Conservation (phyloP, 352 stramenopile genomes). For the Pythium scleroteichum region DNA sequence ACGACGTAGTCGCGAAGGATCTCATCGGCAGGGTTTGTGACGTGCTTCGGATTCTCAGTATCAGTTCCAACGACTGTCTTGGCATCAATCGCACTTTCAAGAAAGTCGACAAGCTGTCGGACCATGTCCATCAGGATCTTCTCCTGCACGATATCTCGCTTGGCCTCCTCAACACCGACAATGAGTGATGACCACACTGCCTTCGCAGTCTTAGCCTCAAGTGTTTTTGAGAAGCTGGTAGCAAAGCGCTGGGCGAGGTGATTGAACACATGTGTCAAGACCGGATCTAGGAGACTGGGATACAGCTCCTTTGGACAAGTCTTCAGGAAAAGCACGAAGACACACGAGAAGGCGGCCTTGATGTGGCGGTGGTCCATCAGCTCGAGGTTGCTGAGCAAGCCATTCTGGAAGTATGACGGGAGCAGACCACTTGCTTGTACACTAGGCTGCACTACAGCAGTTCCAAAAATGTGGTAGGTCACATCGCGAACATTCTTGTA, state of each 20-base stretch:
- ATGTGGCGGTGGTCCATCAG: conserved; percentile 76
- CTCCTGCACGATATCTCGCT: conserved; percentile 64
- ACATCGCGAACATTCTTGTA: conserved; percentile 82
- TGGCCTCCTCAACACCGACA: conserved; percentile 64
- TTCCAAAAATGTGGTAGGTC: conserved; percentile 73
- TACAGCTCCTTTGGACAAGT: conserved; percentile 61
- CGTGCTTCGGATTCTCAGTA: conserved; percentile 75
- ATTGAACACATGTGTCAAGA: conserved; percentile 50
- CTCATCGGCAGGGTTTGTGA: conserved; percentile 60
- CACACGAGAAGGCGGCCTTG: conserved; percentile 65
- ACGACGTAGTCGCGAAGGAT: conserved; percentile 67
- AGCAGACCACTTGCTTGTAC: conserved; percentile 59
- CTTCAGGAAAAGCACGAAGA: conserved; percentile 75
- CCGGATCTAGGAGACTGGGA: conserved; percentile 58
- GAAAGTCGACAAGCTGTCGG: conserved; percentile 68
- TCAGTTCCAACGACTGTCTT: conserved; percentile 74
- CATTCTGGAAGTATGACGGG: conserved; percentile 49
- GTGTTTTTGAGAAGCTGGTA: conserved; percentile 36
- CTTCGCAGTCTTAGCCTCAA: conserved; percentile 33
- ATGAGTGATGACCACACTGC: conserved; percentile 54
- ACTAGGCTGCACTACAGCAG: conserved; percentile 47
- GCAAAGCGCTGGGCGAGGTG: conserved; percentile 60
- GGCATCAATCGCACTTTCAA: conserved; percentile 68
- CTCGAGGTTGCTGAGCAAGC: conserved; percentile 61
- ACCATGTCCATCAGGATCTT: conserved; percentile 77